Percentiles rank a stretch among this genome's conserved stretches.
These are phyloP conservation scores for Tothia fuscella DNA, from an alignment of 2,329 filamentous ascomycete genomes.

Conservation along the genomic window DNA sequence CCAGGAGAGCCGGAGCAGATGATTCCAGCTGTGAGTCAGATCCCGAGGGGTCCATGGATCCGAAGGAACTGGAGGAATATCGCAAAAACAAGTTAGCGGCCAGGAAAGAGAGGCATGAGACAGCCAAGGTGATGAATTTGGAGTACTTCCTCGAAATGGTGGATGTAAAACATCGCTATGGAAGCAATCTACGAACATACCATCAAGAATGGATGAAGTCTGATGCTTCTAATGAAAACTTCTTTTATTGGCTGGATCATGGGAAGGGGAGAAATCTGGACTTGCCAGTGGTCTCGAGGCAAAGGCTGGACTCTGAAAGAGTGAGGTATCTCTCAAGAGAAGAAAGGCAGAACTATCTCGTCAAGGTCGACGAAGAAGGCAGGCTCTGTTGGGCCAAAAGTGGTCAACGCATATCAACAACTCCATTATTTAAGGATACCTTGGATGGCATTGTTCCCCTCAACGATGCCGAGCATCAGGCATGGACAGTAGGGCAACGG, in stretches of 20 bases:
- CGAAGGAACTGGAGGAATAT: constrained; percentile 23
- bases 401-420: constrained; percentile 63
- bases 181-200: constrained; percentile 68
- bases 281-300: constrained; percentile 58
- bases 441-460: constrained; percentile 47
- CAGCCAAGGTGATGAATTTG: constrained; percentile 68
- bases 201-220: constrained; percentile 73
- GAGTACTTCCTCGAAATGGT: constrained; percentile 83
- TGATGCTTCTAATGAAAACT: constrained; percentile 71
- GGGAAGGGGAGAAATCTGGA: constrained; percentile 63
- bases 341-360: constrained; percentile 70
- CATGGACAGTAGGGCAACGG: too few species aligned
- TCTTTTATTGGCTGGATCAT: constrained; percentile 86
- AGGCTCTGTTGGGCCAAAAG: constrained; percentile 83
- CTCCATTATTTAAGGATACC: constrained; percentile 64
- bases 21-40: constrained; percentile 39
- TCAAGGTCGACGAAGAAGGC: constrained; percentile 61
- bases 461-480: constrained; percentile 29
- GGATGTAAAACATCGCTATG: constrained; percentile 76
- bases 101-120: constrained; percentile 47
- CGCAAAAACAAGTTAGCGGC: constrained; percentile 32
- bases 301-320: constrained; percentile 62
- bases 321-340: constrained; percentile 76
- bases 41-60: constrained; percentile 16
- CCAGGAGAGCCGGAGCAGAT: constrained; percentile 59